Evolutionary conservation across 129 eudicot species (phyloP).

Genomic region (Logfia minima): DNA sequence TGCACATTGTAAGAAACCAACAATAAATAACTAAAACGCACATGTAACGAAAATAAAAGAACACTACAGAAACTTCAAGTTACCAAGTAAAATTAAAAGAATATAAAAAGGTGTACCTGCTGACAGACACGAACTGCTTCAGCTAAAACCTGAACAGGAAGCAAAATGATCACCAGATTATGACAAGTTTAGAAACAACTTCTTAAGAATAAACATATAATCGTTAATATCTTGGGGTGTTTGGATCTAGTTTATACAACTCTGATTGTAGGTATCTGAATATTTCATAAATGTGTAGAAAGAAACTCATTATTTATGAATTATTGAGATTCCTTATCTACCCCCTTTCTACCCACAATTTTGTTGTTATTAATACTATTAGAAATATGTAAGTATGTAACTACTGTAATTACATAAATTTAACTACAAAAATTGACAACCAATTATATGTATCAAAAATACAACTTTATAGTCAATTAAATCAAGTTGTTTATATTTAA

Average conservation of each 20-base stretch:
- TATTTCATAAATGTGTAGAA: not conserved
- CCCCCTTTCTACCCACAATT: not conserved
- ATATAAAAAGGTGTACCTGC: constrained; percentile 49
- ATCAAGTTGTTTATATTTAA: not conserved
- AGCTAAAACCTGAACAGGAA: constrained; percentile 70
- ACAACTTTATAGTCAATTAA: no score
- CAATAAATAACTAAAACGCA: constrained; percentile 2
- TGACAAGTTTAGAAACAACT: constrained; percentile 1
- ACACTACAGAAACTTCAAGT: not conserved
- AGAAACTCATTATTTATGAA: not conserved
- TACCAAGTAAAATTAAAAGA: not conserved
- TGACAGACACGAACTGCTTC: constrained; percentile 96
- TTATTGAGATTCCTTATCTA: not conserved
- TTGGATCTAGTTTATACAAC: not conserved
- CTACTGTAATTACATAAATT: not conserved
- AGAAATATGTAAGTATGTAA: not conserved
- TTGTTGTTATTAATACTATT: not conserved
- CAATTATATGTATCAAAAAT: no score
- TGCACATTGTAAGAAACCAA: constrained; percentile 41
- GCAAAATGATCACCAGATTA: constrained; percentile 23
- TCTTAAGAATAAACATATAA: not conserved
- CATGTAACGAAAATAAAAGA: constrained; percentile 4
- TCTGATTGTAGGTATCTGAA: not conserved
- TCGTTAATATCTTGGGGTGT: not conserved
- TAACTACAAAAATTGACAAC: not conserved